Conservation (phyloP, 345 rosid species). For the Citrus sinensis region DVS_A1.0 CM039162.1:29467501-29468000, state of each 20-base stretch:
- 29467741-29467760: constrained; percentile 91
- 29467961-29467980: constrained; percentile 96
- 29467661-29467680: constrained; percentile 96
- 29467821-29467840: constrained; percentile 87
- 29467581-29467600: constrained; percentile 84
- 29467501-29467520: not conserved
- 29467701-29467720: constrained; percentile 71
- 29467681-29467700: constrained; percentile 90
- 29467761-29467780: constrained; percentile 92
- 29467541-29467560: constrained; percentile 16
- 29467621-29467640: constrained; percentile 95
- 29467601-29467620: constrained; percentile 81
- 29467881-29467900: constrained; percentile 72
- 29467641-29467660: constrained; percentile 92
- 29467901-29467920: constrained; percentile 93
- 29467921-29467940: constrained; percentile 80
- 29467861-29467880: constrained; percentile 91
- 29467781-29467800: constrained; percentile 95
- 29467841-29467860: constrained; percentile 91
- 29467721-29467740: constrained; percentile 95
- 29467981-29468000: constrained; percentile 94
- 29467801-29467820: constrained; percentile 94
- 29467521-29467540: not conserved
- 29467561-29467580: not conserved
- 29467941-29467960: constrained; percentile 93